Evolutionary conservation across 177 flowering plant species (phyloP), one percentile per base, ranked within the genome.

Genomic region (Vitis hybrid): DNA sequence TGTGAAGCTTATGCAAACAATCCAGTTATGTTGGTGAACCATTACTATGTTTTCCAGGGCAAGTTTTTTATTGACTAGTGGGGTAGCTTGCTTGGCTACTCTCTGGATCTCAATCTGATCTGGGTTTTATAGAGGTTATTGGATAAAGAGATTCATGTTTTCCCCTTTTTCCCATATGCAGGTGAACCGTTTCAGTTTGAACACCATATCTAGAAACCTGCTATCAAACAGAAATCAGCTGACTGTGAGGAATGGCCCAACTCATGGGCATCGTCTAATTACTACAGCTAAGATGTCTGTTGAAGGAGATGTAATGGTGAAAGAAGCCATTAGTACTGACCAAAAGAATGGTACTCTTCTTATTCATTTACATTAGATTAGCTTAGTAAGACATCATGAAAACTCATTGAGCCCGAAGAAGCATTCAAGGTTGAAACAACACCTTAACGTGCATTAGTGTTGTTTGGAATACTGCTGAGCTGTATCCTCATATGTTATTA

Each of bases 271-370:
- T 47, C 69, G 65, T 76, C 54, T 77, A 19, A 61, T 8, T 51
- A 72, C 75, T 54, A 80, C 77, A 73, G 86, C 83, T 49, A 82
- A 79, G 79, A 67, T 79, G 52, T 82, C 90, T 14, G 64, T 73
- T 69, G 85, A 79, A 77, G 82, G 80, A 68, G 84, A 85, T 73
- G 75, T 85, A 31, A 68, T 81, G 19, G 77, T 76, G 59, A 83
- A 83, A 76, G 86, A 88, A 62, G 66, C 90, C 54, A 59, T 72
- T 50, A 33, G 53, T 56, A 59, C 24, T 28, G 76, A 60, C 51
- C 80, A 80, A 14, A 76, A 73, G 67, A 76, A 73, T 76, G 92
- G 93, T 92, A 78, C 71, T 49, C 38, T 66, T 73, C 66, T 64
- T 58, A 19, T 64, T 49, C 12, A 44, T n/a, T 28, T 28, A 55